Evolutionary conservation across 2,329 filamentous ascomycete species (phyloP).

Genomic region (Arthrobotrys megalospora): DNA sequence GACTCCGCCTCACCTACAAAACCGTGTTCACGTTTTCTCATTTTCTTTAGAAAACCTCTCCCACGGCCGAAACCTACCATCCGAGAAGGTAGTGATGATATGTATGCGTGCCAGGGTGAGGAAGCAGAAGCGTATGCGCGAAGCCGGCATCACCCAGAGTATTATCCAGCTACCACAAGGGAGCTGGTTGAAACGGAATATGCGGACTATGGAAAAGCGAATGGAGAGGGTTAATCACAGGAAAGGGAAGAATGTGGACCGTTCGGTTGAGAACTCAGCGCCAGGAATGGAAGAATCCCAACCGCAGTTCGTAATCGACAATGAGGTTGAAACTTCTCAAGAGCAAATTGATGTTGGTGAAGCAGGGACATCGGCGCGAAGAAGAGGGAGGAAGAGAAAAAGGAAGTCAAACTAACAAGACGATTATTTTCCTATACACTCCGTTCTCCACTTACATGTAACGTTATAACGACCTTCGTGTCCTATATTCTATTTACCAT

Average conservation of each 20-base stretch:
- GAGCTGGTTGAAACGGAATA: slow-evolving; percentile 27
- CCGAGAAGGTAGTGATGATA: slow-evolving; percentile 55
- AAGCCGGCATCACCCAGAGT: not conserved
- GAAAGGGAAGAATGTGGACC: not conserved
- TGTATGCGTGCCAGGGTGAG: slow-evolving; percentile 46
- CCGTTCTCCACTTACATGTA: not conserved
- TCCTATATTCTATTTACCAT: not conserved
- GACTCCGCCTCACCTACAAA: not conserved
- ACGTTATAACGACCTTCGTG: not conserved
- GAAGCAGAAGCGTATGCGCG: slow-evolving; percentile 12
- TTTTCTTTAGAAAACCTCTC: not conserved
- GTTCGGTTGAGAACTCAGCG: not conserved
- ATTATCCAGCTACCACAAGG: not conserved
- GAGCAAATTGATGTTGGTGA: slow-evolving; percentile 13
- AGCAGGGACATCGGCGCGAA: not conserved
- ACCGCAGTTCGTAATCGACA: not conserved
- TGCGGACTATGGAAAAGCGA: slow-evolving; percentile 25
- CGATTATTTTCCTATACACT: slow-evolving; percentile 4
- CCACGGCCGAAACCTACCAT: slow-evolving; percentile 20
- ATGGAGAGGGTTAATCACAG: slow-evolving; percentile 15
- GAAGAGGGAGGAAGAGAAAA: slow-evolving; percentile 31
- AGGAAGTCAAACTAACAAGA: slow-evolving; percentile 6
- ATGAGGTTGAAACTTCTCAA: slow-evolving; percentile 7
- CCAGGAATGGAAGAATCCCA: not conserved
- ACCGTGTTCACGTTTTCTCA: not conserved